phyloP scores from a whole-genome alignment of 352 stramenopile species.

The Phytopythium ostracodes region DNA sequence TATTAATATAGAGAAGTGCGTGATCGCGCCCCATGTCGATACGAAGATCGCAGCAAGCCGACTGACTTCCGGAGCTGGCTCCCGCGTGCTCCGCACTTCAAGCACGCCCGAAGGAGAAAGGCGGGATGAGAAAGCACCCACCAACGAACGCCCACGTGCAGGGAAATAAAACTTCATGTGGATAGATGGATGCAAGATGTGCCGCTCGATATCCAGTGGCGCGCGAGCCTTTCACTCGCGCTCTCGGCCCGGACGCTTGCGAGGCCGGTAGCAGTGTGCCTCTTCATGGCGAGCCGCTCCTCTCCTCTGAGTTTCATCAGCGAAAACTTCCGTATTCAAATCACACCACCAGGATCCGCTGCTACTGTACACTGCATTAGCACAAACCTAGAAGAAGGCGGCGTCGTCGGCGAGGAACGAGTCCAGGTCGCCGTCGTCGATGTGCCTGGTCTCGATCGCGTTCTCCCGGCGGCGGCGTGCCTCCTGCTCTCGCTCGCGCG shows the following conservation, averaged over 20 bases:
- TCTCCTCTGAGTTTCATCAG: neutral
- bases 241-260: neutral
- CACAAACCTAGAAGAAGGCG: slow-evolving; percentile 35
- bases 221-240: neutral
- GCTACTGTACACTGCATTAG: no score
- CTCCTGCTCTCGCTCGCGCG: slow-evolving; percentile 26
- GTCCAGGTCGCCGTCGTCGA: slow-evolving; percentile 55
- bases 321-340: neutral
- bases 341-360: no score
- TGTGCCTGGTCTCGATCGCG: slow-evolving; percentile 33
- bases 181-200: no score
- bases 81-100: neutral
- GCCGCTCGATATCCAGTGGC: no score
- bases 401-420: slow-evolving; percentile 54
- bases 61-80: neutral
- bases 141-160: neutral
- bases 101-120: neutral
- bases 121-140: neutral
- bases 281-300: no score
- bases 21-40: no score
- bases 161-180: neutral
- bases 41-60: neutral
- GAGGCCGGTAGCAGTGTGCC: no score
- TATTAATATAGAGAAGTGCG: no score
- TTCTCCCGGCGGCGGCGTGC: slow-evolving; percentile 28